Base-by-base conservation (phyloP, 2,329 filamentous ascomycete genomes). In the Cephalotrichum gorgonifer region DNA sequence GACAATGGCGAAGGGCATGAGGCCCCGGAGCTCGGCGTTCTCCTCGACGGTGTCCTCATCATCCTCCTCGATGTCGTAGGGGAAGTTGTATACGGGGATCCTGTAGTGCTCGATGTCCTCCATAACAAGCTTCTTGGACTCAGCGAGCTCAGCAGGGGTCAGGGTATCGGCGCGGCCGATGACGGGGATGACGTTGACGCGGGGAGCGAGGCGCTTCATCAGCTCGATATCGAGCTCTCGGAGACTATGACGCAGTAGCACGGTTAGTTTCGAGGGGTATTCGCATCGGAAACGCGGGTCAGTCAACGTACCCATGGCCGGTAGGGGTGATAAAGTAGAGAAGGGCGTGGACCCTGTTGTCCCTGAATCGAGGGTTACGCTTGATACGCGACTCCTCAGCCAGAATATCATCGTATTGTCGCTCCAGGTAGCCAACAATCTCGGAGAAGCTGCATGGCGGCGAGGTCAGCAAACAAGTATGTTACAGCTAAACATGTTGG, bases 61-160 rank as follows among this genome's bases (percentile, higher is more conserved):
- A 60, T 98, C 93, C 75, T 98, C 93, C 71, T 98, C 93, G 53
- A 98, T 95, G 60, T 98, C 93, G 74, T 98, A 98, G 45, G 93
- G 93, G 78, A 98, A 98, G 80, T 98, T 98, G 81, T 98, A 98
- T 56, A 98, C 91, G 43, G 93, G 93, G 60, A 98, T 98, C 65
- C 93, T 86, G 76, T 98, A 98, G 72, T 98, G 93, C 73, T 98
- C 93, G 60, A 98, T 98, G 66, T 98, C 93, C 76, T 98, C 93
- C 93, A 98, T 98, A 64, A 98, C 90, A 54, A 98, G 81, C 79
- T 97, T 98, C 83, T 98, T 98, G 58, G 91, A 97, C 72, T 98
- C 93, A 57, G 93, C 93, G 55, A 98, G 79, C 74, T 98, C 93
- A 57, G 88, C 85, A 35, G 93, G 93, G 50, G 93, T 98, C 54